Conservation (phyloP, 2,329 filamentous ascomycete genomes). For the Chrysosporium keratinophilum region DNA sequence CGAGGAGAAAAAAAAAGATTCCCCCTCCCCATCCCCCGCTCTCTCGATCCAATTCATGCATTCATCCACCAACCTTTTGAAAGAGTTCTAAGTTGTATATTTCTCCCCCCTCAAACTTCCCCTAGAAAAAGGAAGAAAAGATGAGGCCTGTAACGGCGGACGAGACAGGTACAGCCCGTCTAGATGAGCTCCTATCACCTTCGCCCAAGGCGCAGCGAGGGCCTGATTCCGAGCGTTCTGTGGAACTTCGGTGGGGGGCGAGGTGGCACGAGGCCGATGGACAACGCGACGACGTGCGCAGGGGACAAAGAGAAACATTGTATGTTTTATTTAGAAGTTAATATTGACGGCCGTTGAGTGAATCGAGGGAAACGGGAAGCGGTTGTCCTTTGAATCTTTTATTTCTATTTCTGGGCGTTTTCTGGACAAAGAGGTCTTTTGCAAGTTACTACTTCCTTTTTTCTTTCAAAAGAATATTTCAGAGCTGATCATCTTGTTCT, state of each 20-base stretch:
- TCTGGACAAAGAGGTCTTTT: no score
- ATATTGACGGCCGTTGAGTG: no score
- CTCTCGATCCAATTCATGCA: neutral
- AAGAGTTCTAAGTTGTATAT: neutral
- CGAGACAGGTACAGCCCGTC: neutral
- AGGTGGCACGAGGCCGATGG: neutral
- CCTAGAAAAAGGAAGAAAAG: no score
- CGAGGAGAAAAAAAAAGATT: no score
- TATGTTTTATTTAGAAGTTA: neutral
- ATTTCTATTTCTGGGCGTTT: neutral
- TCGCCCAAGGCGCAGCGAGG: neutral
- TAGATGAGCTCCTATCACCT: neutral
- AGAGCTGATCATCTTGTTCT: neutral
- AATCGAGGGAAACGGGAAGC: neutral
- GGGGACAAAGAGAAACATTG: conserved; percentile 1
- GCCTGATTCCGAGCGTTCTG: neutral
- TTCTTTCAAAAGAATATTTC: neutral
- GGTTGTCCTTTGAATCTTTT: neutral
- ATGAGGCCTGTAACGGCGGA: neutral
- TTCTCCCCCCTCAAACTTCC: neutral
- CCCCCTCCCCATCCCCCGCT: neutral
- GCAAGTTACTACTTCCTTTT: neutral
- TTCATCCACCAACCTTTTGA: no score
- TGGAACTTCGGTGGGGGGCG: neutral
- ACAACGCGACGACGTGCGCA: neutral